Base-by-base conservation (phyloP, 345 rosid genomes). In the Adansonia digitata region DNA sequence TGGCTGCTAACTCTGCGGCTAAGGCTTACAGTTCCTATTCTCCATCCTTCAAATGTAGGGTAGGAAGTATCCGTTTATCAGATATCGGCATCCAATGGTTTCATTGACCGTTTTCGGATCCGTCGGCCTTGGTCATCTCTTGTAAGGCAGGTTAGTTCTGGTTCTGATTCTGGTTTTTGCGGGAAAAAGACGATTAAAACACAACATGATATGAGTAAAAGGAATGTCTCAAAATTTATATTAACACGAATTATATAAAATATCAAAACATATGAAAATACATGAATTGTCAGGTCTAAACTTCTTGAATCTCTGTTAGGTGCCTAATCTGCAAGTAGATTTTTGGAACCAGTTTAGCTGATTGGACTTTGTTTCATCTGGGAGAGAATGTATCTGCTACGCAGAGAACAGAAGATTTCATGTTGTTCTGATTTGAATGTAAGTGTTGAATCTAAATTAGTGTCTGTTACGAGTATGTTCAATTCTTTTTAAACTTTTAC, bases 61-160 rank as follows among this genome's bases (percentile, higher is more conserved):
- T 61, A 86, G 98, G 78, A 88, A 78, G 80, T 72, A 95, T 73
- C 98, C 99, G 2, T 90, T 95, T 84, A 53, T 95, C 45, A 81
- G 98, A 83, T 93, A 93, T 73, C 98, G 99, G 48, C 89, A 93
- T 74, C 98, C 99, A 1, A 91, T 93, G 97, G 91, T 95, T 73
- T 95, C 96, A 5, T 90, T 95, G 70, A 93, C 97, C 0, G 94
- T 91, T 10, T 80, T 89, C 49, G 99, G 98, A 24, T 86, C 97
- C 5, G 59, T 90, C 5, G 97, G 98, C 0, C 93, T 95, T 13
- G 91, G 86, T 76, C 99, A 95, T 76, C 97, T 95, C 75, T 83
- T 91, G 80, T 98, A 91, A 85, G 98, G 97, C 87, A 87, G 98
- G 98, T 91, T 72, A 14, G 94, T 82, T 67, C 48, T 55, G 42